Percentiles rank a stretch among this genome's conserved stretches.
These are phyloP conservation scores for Phialophora chinensis DNA, from an alignment of 2,329 filamentous ascomycete species.

Conservation along the genomic window DNA sequence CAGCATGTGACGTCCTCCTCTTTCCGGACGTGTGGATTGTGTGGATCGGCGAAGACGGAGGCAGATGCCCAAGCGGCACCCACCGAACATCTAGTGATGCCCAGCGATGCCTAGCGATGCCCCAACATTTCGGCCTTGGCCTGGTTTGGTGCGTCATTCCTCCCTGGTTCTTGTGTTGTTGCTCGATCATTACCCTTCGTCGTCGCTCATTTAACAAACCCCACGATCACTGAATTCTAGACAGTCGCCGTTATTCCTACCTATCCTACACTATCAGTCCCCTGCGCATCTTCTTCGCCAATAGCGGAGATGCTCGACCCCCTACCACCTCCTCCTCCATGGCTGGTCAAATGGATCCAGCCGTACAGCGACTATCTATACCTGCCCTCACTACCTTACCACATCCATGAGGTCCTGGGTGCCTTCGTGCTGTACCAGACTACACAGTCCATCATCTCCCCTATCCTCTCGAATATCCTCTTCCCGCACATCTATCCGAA, in stretches of 20 bases:
- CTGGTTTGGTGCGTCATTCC: slow-evolving; percentile 21
- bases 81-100: too few relatives aligned
- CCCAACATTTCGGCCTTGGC: neutral
- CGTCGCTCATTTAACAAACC: slow-evolving; percentile 1
- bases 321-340: slow-evolving; percentile 56
- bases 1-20: slow-evolving; percentile 1
- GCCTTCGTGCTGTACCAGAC: slow-evolving; percentile 63
- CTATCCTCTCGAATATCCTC: slow-evolving; percentile 58
- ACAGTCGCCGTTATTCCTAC: neutral
- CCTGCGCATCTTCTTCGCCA: neutral
- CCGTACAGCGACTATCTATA: slow-evolving; percentile 59
- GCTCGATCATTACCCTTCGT: neutral
- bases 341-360: slow-evolving; percentile 55
- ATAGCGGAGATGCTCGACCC: slow-evolving; percentile 50
- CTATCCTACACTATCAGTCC: neutral
- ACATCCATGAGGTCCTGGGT: slow-evolving; percentile 66
- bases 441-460: slow-evolving; percentile 61
- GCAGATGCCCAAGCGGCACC: too few relatives aligned
- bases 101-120: neutral
- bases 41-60: too few relatives aligned
- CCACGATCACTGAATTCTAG: neutral
- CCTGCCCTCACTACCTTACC: slow-evolving; percentile 63
- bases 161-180: slow-evolving; percentile 4
- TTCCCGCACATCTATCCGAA: slow-evolving; percentile 62
- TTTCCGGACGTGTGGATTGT: neutral